These are phyloP conservation scores for Chenopodium quinoa DNA, from an alignment of 148 eudicot genomes.

Conservation along the genomic window DNA sequence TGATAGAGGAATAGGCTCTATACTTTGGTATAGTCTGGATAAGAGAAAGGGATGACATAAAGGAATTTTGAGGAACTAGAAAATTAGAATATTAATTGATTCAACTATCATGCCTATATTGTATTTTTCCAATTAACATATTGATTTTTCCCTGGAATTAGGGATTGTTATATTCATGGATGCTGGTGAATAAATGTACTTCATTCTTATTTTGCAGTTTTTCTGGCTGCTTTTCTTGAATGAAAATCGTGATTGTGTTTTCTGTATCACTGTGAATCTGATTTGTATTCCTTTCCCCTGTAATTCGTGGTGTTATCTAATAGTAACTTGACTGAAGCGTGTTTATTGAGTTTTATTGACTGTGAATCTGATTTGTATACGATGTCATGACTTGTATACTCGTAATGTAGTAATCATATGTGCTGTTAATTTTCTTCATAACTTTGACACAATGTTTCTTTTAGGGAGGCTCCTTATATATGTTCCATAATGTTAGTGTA, in stretches of 20 bases:
- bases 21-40: slow-evolving; percentile 9
- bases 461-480: neutral
- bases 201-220: neutral
- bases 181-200: slow-evolving; percentile 21
- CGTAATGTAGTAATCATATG: neutral
- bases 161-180: slow-evolving; percentile 21
- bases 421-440: neutral
- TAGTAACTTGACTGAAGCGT: neutral
- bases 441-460: neutral
- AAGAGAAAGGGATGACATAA: neutral
- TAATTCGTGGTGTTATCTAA: neutral
- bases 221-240: neutral
- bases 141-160: slow-evolving; percentile 25
- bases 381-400: neutral
- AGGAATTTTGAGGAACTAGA: slow-evolving; percentile 27
- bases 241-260: neutral
- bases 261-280: neutral
- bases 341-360: neutral
- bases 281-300: neutral
- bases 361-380: neutral
- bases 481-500: neutral
- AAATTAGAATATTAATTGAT: slow-evolving; percentile 17
- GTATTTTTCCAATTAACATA: slow-evolving; percentile 20
- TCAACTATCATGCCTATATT: slow-evolving; percentile 20
- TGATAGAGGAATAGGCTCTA: slow-evolving; percentile 20